phyloP scores from a whole-genome alignment of 1,139 yeast genomes.

The Suzukiozyma palmioleophila region DNA sequence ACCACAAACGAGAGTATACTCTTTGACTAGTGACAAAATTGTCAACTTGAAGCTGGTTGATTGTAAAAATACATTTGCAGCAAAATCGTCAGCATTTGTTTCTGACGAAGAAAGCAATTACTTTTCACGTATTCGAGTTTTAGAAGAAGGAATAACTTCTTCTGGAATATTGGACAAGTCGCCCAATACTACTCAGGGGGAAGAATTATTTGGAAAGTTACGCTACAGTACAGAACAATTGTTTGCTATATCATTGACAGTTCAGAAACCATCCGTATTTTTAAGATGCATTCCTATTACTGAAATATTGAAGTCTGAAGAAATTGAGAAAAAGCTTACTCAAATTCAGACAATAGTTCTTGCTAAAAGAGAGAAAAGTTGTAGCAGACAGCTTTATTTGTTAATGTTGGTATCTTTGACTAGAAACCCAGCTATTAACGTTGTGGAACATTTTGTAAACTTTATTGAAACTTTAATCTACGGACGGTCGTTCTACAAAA shows the following conservation, averaged over 20 bases:
- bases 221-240: not conserved
- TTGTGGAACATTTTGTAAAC: not conserved
- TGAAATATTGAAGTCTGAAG: not conserved
- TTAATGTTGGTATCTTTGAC: not conserved
- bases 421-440: not conserved
- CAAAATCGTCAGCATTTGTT: not conserved
- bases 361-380: not conserved
- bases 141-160: not conserved
- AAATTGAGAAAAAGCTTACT: not conserved
- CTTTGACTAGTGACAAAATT: constrained; percentile 2
- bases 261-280: not conserved
- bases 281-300: not conserved
- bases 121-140: not conserved
- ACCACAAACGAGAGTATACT: constrained; percentile 2
- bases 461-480: constrained; percentile 1
- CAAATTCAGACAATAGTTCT: not conserved
- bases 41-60: not conserved
- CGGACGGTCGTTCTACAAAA: not conserved
- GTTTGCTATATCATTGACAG: not conserved
- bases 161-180: not conserved
- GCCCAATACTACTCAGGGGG: not conserved
- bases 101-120: not conserved
- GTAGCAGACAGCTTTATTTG: not conserved
- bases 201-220: not conserved
- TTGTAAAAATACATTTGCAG: not conserved